Evolutionary conservation across 768 basidiomycete species (phyloP).

Genomic region (Leccinum disarticulatum): DNA sequence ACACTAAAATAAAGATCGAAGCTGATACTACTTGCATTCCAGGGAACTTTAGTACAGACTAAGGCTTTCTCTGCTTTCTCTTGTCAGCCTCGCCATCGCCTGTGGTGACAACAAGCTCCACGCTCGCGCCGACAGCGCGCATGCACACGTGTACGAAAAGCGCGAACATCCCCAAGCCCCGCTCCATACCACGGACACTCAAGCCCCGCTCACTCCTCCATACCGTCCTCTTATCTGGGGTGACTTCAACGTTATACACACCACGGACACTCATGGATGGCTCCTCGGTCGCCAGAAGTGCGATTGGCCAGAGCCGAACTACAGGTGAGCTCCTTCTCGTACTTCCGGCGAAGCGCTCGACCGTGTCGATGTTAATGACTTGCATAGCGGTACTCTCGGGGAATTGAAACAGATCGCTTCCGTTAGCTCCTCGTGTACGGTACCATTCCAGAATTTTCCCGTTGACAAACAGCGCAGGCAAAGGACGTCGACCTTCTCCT

Average conservation of each 20-base stretch:
- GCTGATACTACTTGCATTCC: no score
- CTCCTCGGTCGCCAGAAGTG: conserved; percentile 80
- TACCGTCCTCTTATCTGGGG: conserved; percentile 75
- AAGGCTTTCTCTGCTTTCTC: conserved; percentile 12
- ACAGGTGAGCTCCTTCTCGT: conserved; percentile 41
- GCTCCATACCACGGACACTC: conserved; percentile 33
- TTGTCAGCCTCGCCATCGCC: conserved; percentile 22
- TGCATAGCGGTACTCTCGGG: conserved; percentile 59
- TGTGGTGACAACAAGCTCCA: conserved; percentile 18
- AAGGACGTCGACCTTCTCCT: conserved; percentile 82
- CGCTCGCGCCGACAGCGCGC: conserved; percentile 33
- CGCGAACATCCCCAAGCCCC: conserved; percentile 42
- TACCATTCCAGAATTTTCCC: background rate
- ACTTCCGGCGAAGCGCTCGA: background rate
- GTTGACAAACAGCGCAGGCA: conserved; percentile 34
- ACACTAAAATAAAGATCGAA: no score
- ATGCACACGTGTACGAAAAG: conserved; percentile 39
- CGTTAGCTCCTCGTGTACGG: conserved; percentile 34
- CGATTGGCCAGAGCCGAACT: conserved; percentile 74
- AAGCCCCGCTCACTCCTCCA: conserved; percentile 51
- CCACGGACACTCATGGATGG: conserved; percentile 84
- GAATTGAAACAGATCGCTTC: conserved; percentile 79
- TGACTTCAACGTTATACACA: conserved; percentile 86
- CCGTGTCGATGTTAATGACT: background rate
- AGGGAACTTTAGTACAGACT: no score